Evolutionary conservation across 2,329 filamentous ascomycete species (phyloP), one percentile per base, ranked within the genome.

Genomic region (Arthrinium phaeospermum): DNA sequence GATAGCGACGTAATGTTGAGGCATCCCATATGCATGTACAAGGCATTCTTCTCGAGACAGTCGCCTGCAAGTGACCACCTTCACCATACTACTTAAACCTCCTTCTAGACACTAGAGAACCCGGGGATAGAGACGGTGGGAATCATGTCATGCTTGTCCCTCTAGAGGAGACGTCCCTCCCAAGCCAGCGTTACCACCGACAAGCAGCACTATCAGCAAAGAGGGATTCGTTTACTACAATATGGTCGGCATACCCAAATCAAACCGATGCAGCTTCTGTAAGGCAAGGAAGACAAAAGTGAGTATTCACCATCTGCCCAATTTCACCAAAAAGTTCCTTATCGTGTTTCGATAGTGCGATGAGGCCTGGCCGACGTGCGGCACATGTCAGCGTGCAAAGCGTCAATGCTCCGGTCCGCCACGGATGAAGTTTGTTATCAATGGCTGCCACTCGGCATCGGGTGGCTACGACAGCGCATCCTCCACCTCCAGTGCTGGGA

Each of bases 191-290:
- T 37, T 7, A 37, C 37, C 8, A 10, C 8, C 37, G 5, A 10
- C 6, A 37, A 37, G 19, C 19, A n/a, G 22, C 30, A 44, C 27
- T 22, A 5, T 44, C 24, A 22, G 57, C 27, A 22, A 22, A 37
- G 24, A 14, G 19, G 45, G 41, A 37, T 37, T 37, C 37, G 6
- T 37, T 37, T 46, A 14, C 22, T 64, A n/a, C 46, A 77, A 12
- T 69, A 80, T 79, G 78, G 78, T 80, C 46, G 78, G 78, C 45
- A 78, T 79, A 67, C 78, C 78, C 12, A 80, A 79, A 73, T 79
- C 78, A 64, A 79, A 78, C 71, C 77, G 78, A n/a, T 79, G 78
- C 71, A 76, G 74, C 0, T 80, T 80, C 51, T 80, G 78, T 73
- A 79, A 76, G 51, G 53, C 76, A 46, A 77, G 78, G 22, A 79